Percentiles rank a stretch among this genome's conserved stretches.
Evolutionary conservation across 306 rosid genomes (phyloP).

Genomic region (Fagus sylvatica): DNA sequence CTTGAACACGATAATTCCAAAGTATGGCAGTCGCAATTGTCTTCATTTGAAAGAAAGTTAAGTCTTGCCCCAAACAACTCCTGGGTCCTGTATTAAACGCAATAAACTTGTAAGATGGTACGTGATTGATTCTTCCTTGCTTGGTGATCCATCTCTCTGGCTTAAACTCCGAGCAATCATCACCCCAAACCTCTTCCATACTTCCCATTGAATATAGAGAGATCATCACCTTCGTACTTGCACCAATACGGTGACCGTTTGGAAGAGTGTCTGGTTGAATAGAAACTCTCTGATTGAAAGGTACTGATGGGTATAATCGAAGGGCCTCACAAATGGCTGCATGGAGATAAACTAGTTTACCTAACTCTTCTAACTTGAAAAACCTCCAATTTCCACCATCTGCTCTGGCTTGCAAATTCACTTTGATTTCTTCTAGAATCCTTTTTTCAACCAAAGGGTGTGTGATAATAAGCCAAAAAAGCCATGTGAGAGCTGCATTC

Average conservation of each 20-base stretch:
- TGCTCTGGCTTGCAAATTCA: not conserved
- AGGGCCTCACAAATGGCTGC: slow-evolving; percentile 52
- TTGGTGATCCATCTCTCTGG: slow-evolving; percentile 63
- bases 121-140: slow-evolving; percentile 26
- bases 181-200: slow-evolving; percentile 47
- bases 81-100: slow-evolving; percentile 58
- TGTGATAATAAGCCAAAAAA: slow-evolving; percentile 45
- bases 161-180: slow-evolving; percentile 54
- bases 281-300: slow-evolving; percentile 34
- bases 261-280: slow-evolving; percentile 39
- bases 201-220: slow-evolving; percentile 55
- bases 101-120: slow-evolving; percentile 48
- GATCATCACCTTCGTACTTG: slow-evolving; percentile 12
- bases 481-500: slow-evolving; percentile 47
- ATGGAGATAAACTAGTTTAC: slow-evolving; percentile 47
- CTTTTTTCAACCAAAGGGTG: slow-evolving; percentile 44
- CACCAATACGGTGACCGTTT: slow-evolving; percentile 40
- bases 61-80: slow-evolving; percentile 50
- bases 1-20: slow-evolving; percentile 22
- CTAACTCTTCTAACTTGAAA: slow-evolving; percentile 20
- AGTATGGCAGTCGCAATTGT: slow-evolving; percentile 32
- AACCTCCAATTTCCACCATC: not conserved
- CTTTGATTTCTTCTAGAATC: slow-evolving; percentile 42
- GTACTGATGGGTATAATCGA: slow-evolving; percentile 53
- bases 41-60: slow-evolving; percentile 44